A percentile compares a stretch with the other conserved stretches of the same genome.
Evolutionary conservation across 169 alveolate genomes (phyloP).

Genomic region (Plasmodium adleri): DNA sequence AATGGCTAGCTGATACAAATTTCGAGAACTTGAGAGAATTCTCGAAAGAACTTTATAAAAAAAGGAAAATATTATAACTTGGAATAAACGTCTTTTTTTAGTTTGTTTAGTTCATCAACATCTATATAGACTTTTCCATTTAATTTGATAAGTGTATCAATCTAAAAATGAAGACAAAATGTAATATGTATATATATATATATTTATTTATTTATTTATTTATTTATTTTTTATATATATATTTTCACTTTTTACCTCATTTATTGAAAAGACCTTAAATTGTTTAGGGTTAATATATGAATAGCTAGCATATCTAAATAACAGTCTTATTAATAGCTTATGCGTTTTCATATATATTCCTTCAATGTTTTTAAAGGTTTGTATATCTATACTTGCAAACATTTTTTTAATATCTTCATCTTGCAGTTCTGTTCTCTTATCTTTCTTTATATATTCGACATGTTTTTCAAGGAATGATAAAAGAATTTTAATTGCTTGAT

Average conservation of each 20-base stretch:
- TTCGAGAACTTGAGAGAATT: constrained; percentile 16
- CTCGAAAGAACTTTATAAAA: constrained; percentile 37
- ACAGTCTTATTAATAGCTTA: constrained; percentile 25
- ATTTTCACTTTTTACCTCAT: constrained; percentile 7
- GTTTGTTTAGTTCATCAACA: constrained; percentile 16
- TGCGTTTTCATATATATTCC: constrained; percentile 52
- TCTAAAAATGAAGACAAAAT: constrained; percentile 12
- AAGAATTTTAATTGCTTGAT: constrained; percentile 15
- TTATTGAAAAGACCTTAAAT: constrained; percentile 24
- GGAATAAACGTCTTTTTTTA: constrained; percentile 27
- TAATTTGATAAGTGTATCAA: constrained; percentile 12
- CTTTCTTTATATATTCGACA: constrained; percentile 17
- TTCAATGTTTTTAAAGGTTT: constrained; percentile 25
- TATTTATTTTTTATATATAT: not conserved
- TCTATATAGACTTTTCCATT: constrained; percentile 39
- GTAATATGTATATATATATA: not conserved
- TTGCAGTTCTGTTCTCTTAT: not conserved
- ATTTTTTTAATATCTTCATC: not conserved
- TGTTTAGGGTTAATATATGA: constrained; percentile 10
- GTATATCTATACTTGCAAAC: constrained; percentile 24
- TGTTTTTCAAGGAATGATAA: constrained; percentile 36
- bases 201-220: not conserved
- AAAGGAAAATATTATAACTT: constrained; percentile 14
- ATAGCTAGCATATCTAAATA: constrained; percentile 48
- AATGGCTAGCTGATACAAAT: constrained; percentile 30